phyloP scores from a whole-genome alignment of 2,329 filamentous ascomycete species.

The Lachnellula willkommii region DNA sequence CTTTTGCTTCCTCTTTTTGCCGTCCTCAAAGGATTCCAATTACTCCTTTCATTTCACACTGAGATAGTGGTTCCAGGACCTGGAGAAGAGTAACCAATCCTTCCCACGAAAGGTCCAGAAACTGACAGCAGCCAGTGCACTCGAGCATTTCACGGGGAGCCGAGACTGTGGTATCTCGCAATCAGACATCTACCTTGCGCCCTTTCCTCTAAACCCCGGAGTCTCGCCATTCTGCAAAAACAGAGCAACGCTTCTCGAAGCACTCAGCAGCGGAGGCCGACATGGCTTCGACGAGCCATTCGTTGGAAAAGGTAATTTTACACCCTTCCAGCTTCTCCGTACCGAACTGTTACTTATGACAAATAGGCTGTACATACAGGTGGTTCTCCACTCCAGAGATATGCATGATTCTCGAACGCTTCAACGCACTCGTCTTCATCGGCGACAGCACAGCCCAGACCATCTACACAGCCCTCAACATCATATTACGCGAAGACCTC shows the following conservation, averaged over 20 bases:
- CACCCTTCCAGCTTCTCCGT: background rate
- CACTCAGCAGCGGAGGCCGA: conserved; percentile 38
- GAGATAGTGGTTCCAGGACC: background rate
- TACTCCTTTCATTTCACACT: background rate
- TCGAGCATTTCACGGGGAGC: conserved; percentile 22
- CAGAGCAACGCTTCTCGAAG: conserved; percentile 33
- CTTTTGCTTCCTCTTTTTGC: background rate
- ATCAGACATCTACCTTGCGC: conserved; percentile 20
- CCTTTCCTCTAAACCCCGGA: conserved; percentile 7
- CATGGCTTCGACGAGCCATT: conserved; percentile 38
- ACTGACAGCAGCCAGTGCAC: conserved; percentile 7
- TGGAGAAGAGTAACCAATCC: conserved; percentile 16
- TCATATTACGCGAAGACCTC: conserved; percentile 38
- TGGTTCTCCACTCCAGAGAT: conserved; percentile 39
- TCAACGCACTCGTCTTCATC: conserved; percentile 38
- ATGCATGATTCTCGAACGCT: conserved; percentile 40
- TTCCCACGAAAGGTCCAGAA: background rate
- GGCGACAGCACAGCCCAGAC: conserved; percentile 37
- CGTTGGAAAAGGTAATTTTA: conserved; percentile 20
- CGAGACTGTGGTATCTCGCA: conserved; percentile 21
- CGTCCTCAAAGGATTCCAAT: background rate
- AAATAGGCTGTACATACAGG: conserved; percentile 36
- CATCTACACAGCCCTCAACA: conserved; percentile 41
- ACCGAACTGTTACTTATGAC: background rate
- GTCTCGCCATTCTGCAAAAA: conserved; percentile 22